These are phyloP conservation scores for Pythium grandisporangium DNA, from an alignment of 352 stramenopile genomes.

Conservation along the genomic window DNA sequence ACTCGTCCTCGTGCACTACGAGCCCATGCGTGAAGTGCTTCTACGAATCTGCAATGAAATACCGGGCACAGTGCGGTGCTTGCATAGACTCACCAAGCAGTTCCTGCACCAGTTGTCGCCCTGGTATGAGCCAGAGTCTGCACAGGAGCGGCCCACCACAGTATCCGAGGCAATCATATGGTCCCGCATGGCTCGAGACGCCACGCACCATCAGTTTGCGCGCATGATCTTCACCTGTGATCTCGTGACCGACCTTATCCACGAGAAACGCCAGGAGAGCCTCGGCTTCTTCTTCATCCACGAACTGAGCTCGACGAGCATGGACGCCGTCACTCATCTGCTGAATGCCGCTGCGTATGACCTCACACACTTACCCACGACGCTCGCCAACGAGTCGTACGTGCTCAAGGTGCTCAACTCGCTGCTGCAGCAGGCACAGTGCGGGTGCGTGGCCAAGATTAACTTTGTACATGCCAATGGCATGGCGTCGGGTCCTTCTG, in stretches of 20 bases:
- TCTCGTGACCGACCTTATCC: conserved; percentile 66
- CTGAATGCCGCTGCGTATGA: conserved; percentile 36
- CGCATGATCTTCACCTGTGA: conserved; percentile 78
- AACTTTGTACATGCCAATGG: conserved; percentile 18
- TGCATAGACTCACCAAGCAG: conserved; percentile 21
- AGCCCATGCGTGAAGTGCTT: conserved; percentile 51
- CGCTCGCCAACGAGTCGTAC: conserved; percentile 67
- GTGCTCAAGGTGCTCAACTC: conserved; percentile 72
- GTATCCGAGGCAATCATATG: conserved; percentile 2
- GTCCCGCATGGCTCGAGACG: conserved; percentile 12
- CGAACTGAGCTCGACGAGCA: conserved; percentile 21
- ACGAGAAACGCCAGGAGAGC: conserved; percentile 49
- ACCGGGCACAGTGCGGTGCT: not conserved
- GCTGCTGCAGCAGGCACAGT: conserved; percentile 57
- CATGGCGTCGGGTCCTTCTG: conserved; percentile 2
- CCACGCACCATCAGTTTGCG: conserved; percentile 35
- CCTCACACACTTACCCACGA: conserved; percentile 34
- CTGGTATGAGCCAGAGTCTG: not conserved
- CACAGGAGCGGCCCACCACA: no score
- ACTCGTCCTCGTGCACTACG: conserved; percentile 51
- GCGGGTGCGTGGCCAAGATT: conserved; percentile 56
- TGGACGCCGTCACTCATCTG: conserved; percentile 20
- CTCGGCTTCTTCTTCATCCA: conserved; percentile 41
- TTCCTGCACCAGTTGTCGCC: conserved; percentile 51
- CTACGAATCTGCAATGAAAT: conserved; percentile 49